Base-by-base conservation (phyloP, 345 rosid genomes). In the Zanthoxylum bungeanum region DNA sequence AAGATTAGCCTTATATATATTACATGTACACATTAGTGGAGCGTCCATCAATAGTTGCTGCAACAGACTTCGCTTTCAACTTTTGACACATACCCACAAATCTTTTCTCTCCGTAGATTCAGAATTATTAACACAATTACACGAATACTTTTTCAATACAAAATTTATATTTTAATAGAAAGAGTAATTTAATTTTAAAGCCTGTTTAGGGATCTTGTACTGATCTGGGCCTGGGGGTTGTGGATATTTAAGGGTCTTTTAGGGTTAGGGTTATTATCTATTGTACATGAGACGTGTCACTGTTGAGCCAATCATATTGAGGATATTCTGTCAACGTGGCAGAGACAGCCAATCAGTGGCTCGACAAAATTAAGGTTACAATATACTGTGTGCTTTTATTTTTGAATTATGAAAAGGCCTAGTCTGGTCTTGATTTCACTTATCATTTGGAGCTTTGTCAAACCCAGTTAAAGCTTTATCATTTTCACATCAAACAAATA, bases 331-430 rank as follows among this genome's bases (percentile, higher is more conserved):
- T 79, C 83, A 73, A 58, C 78, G 8, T 84, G 86, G 87, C 86
- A 75, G 65, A 60, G 72, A 34, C 73, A 75, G 67, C 86, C 87
- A 78, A 76, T 84, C 79, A 73, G 66, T 77, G 37, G 74, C 83
- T 84, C 88, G 90, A 82, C 58, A 73, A 80, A 68, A 73, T 86
- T 86, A 86, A 86, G 90, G 90, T 79, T 69, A 76, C 81, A 52
- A 30, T 2, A 5, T 19, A 68, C 66, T 42, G 28, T 50, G 68
- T 64, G 27, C n/a, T n/a, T n/a, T n/a, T n/a, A n/a, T n/a, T n/a
- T n/a, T n/a, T n/a, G n/a, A n/a, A n/a, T 14, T 44, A 16, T 44
- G 12, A 27, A 40, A 42, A 5, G 16, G 66, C 50, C n/a, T 22
- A 5, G 50, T 24, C 49, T 14, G 19, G 4, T 39, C n/a, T 44